These are phyloP conservation scores for Boletellus ananas DNA, from an alignment of 768 basidiomycete genomes.

Conservation along the genomic window DNA sequence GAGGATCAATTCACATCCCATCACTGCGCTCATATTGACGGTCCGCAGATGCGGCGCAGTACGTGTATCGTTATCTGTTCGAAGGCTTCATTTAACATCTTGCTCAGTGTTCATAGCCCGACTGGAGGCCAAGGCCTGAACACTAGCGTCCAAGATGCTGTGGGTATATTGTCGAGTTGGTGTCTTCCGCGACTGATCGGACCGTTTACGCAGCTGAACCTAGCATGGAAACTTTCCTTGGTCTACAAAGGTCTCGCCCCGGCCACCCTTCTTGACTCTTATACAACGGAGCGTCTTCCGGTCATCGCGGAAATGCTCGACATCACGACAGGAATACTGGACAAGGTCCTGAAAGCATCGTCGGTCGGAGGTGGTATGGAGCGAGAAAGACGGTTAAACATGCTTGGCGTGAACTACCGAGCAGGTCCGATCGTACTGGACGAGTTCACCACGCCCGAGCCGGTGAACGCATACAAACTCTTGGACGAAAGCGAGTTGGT, in stretches of 20 bases:
- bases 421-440: conserved; percentile 48
- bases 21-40: background rate
- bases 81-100: background rate
- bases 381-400: conserved; percentile 24
- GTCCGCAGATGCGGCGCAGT: conserved; percentile 45
- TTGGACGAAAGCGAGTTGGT: conserved; percentile 4
- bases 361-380: background rate
- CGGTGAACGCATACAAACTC: conserved; percentile 4
- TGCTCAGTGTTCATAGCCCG: conserved; percentile 21
- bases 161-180: conserved; percentile 19
- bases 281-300: conserved; percentile 42
- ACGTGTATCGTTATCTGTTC: background rate
- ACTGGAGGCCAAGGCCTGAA: conserved; percentile 34
- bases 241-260: conserved; percentile 37
- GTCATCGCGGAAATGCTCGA: conserved; percentile 45
- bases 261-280: conserved; percentile 37
- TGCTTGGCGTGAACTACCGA: conserved; percentile 53
- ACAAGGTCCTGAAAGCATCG: background rate
- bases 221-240: conserved; percentile 44
- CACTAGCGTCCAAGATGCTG: conserved; percentile 37
- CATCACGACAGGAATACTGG: conserved; percentile 30
- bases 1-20: background rate
- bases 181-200: background rate
- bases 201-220: conserved; percentile 32
- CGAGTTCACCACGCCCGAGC: conserved; percentile 4